Percentiles rank a stretch among this genome's conserved stretches.
phyloP scores from a whole-genome alignment of 495 filamentous ascomycete species.

The Podospora pseudoanserina region DNA sequence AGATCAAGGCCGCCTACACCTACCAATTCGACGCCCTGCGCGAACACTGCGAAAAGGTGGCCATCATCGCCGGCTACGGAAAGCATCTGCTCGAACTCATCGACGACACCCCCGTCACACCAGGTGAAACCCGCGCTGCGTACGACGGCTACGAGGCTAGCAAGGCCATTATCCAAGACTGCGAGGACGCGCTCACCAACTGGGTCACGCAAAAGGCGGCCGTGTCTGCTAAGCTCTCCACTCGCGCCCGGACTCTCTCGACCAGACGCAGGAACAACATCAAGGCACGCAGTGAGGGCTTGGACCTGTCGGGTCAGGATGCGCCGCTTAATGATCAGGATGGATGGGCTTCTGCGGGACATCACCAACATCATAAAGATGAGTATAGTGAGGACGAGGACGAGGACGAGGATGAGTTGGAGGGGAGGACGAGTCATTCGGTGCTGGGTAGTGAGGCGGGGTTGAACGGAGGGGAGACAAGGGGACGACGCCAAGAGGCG shows the following conservation, averaged over 20 bases:
- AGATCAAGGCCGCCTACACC: conserved; percentile 95
- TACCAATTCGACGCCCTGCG: conserved; percentile 98
- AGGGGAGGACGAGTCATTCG: conserved; percentile 44
- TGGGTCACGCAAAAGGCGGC: conserved; percentile 89
- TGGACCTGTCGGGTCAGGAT: conserved; percentile 84
- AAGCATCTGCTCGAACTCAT: conserved; percentile 95
- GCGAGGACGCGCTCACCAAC: conserved; percentile 93
- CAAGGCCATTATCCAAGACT: conserved; percentile 99
- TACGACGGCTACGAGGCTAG: conserved; percentile 98
- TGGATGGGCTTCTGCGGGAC: conserved; percentile 81
- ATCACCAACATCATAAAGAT: conserved; percentile 61
- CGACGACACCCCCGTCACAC: conserved; percentile 94
- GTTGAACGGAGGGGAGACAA: conserved; percentile 42
- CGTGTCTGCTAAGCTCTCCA: conserved; percentile 79
- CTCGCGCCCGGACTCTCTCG: conserved; percentile 78
- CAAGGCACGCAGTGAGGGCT: conserved; percentile 58
- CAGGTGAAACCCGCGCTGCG: conserved; percentile 90
- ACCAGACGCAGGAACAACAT: conserved; percentile 73
- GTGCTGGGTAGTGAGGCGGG: conserved; percentile 41
- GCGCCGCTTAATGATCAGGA: conserved; percentile 77
- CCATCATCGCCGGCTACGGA: conserved; percentile 94
- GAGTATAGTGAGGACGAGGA: conserved; percentile 43
- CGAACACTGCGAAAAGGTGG: conserved; percentile 97
- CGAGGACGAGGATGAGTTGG: conserved; percentile 54
- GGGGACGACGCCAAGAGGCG: conserved; percentile 41